Evolutionary conservation across 169 alveolate species (phyloP), one percentile per base, ranked within the genome.

Genomic region (Eimeria tenella): DNA sequence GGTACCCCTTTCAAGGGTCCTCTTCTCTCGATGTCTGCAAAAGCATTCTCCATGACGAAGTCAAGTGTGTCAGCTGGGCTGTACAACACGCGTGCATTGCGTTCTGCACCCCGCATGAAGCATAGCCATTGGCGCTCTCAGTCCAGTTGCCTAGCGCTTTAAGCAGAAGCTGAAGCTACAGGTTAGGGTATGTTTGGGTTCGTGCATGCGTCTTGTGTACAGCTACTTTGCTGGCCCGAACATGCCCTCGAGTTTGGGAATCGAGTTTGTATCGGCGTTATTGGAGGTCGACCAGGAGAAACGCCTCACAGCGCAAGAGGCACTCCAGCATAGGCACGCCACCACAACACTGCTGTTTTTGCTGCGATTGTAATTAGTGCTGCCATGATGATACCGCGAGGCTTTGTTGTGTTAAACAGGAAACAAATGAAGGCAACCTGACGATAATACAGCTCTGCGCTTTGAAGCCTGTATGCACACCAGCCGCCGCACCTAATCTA

Each of bases 1-100:
- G 90, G 4, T 95, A 94, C 60, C 98, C 98, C 10, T 96, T 95
- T 73, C 94, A 81, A 71, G 93, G 93, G 8, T 23, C 58, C 9
- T 42, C 56, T 42, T 21, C 83, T 73, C 49, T 9, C 58, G 4
- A 17, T 25, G 23, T 50, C 4, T 73, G 56, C 83, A 73, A 10
- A 42, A 6, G 56, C 53, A 73, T 73, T 42, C 56, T 42, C 19
- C 17, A 9, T 1, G 17, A 42, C 11, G 15, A 7, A 19, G 15
- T 31, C 19, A 23, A 31, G 83, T 73, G 56, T 13, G 49, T 73
- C 52, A 6, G 23, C 49, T 1, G 21, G 13, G 2, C 17, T 25
- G 53, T 42, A 13, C 56, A 73, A 4, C 0, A 73, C 23, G 21
- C 70, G 31, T 49, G 21, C 23, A 58, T 17, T 5, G 31, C 7